These are phyloP conservation scores for Colletotrichum tropicicola DNA, from an alignment of 2,329 filamentous ascomycete genomes.

Conservation along the genomic window DNA sequence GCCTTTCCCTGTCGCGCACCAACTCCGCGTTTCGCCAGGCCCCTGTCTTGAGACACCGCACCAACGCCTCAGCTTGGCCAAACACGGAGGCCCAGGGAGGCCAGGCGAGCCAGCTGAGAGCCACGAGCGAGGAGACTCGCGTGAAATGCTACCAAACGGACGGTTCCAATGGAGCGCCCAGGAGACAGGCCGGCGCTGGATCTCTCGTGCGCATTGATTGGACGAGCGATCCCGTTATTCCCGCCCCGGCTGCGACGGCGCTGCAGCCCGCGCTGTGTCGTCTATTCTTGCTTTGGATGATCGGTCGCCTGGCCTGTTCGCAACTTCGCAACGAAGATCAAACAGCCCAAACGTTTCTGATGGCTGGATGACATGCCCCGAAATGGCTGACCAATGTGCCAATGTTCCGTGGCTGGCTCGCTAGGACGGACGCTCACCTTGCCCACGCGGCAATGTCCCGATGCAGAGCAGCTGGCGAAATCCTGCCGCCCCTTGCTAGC, in stretches of 20 bases:
- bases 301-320: not conserved
- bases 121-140: not conserved
- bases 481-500: too few relatives aligned
- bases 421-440: too few relatives aligned
- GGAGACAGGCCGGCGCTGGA: too few relatives aligned
- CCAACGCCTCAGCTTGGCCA: constrained; percentile 23
- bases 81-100: not conserved
- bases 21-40: constrained; percentile 10
- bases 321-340: constrained; percentile 26
- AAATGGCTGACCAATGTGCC: not conserved
- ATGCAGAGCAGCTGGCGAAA: not conserved
- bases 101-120: not conserved
- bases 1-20: not conserved
- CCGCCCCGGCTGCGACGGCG: constrained; percentile 5
- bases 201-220: not conserved
- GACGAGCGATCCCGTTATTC: constrained; percentile 2
- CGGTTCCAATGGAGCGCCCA: too few relatives aligned
- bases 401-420: not conserved
- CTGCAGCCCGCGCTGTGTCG: constrained; percentile 12
- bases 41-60: constrained; percentile 30
- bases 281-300: constrained; percentile 27
- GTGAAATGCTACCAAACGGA: not conserved
- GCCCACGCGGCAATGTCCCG: not conserved
- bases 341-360: constrained; percentile 29
- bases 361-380: constrained; percentile 17